These are phyloP conservation scores for Hura crepitans DNA, from an alignment of 441 rosid species.

Conservation along the genomic window DNA sequence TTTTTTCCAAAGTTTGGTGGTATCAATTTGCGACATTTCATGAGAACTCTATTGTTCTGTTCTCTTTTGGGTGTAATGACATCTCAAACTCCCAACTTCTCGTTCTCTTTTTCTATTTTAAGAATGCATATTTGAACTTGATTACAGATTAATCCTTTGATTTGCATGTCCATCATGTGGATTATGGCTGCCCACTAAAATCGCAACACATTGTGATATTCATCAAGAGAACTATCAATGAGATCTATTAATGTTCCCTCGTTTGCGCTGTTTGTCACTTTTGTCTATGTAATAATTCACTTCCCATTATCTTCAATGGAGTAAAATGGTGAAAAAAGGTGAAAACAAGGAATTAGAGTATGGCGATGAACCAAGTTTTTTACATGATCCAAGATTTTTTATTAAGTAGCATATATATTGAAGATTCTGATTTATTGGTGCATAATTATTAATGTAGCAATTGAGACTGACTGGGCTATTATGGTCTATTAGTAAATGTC, in stretches of 20 bases:
- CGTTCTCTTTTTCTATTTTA: background rate
- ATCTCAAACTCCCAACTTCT: background rate
- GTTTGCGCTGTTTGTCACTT: no score
- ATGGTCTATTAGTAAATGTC: background rate
- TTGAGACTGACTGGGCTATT: background rate
- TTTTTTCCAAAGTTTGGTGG: background rate
- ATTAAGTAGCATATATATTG: background rate
- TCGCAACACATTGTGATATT: background rate
- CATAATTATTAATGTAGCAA: background rate
- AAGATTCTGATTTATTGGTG: background rate
- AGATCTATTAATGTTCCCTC: background rate
- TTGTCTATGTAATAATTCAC: no score
- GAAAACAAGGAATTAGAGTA: background rate
- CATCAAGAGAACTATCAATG: background rate
- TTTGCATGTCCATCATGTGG: background rate
- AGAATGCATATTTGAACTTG: background rate
- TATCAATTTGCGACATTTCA: background rate
- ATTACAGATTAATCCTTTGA: background rate
- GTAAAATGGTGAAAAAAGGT: background rate
- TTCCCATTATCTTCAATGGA: background rate
- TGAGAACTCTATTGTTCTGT: background rate
- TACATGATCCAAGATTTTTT: background rate
- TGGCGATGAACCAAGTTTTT: background rate
- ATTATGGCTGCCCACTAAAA: background rate
- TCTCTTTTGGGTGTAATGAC: background rate